Evolutionary conservation across 2,329 filamentous ascomycete genomes (phyloP), one percentile per base, ranked within the genome.

Genomic region (Ophiostoma populinum): DNA sequence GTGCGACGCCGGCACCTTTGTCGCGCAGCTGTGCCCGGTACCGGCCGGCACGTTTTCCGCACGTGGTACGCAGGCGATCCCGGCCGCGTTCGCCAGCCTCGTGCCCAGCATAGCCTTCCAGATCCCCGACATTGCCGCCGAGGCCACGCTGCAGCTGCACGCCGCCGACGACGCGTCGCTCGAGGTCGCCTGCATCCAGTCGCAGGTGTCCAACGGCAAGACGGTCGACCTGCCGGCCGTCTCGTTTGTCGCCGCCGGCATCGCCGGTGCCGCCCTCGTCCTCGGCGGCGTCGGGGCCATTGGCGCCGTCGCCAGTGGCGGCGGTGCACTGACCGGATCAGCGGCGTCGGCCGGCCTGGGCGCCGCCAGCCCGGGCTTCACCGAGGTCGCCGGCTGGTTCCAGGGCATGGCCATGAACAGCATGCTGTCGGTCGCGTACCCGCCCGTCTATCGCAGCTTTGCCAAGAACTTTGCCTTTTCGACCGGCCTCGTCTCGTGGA

Each of bases 361-460:
- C 2, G 66, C 77, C 9, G 62, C 76, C 26, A 90, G 82, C 46
- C 90, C 90, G 18, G 81, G 77, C 35, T 94, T 95, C 52, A 67
- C 66, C 29, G 82, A 94, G 49, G 75, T 92, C 32, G 68, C 93
- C 45, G 75, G 77, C 42, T 92, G 81, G 71, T 93, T 95, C 55
- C 86, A 95, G 56, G 77, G 79, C 33, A 80, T 95, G 65, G 85
- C 90, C 19, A 79, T 90, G 62, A 94, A 90, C 55, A 86, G 90
- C 44, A 95, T 95, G 90, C 66, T 93, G 53, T 92, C 81, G 40
- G 86, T 92, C 47, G 71, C 76, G 47, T 85, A 93, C 46, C 90
- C 90, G 4, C 63, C 72, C 24, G 74, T 95, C 24, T 95, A 95
- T 59, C 73, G 76, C 46, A 87, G 75, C 53, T 98, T 93, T 56